These are phyloP conservation scores for Euphorbia corollata DNA, from an alignment of 441 rosid genomes.

Conservation along the genomic window DNA sequence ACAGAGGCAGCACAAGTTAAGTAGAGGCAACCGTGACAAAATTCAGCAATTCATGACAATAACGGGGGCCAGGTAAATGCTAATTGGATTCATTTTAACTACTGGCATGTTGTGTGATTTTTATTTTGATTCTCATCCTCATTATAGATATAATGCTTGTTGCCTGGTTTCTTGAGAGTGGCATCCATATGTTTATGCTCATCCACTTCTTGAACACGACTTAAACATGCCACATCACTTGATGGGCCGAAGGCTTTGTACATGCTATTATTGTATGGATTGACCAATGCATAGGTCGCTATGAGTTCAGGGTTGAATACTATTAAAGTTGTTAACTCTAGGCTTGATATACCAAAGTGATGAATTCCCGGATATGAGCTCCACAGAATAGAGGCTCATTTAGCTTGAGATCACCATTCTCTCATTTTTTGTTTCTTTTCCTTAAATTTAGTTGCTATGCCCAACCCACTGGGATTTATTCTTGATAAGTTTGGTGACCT, in stretches of 20 bases:
- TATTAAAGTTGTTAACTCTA: neutral
- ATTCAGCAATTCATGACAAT: constrained; percentile 78
- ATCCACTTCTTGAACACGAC: neutral
- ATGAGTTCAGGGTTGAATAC: neutral
- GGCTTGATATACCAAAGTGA: neutral
- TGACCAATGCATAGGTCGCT: neutral
- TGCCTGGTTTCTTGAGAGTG: neutral
- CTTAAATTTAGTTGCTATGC: neutral
- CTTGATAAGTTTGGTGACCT: neutral
- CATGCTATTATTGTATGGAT: neutral
- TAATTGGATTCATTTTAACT: neutral
- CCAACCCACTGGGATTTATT: neutral
- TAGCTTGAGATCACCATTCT: no score
- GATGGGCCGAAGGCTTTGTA: neutral
- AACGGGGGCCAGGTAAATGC: constrained; percentile 71
- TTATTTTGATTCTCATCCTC: neutral
- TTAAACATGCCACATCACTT: neutral
- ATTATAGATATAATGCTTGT: neutral
- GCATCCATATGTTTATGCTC: neutral
- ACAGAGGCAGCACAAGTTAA: constrained; percentile 57
- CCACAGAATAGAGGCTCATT: neutral
- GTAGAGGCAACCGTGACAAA: constrained; percentile 76
- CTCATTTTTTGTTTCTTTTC: neutral
- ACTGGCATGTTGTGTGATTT: neutral
- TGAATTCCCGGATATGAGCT: neutral